These are phyloP conservation scores for Amaranthus palmeri DNA, from an alignment of 148 eudicot genomes.

Conservation along the genomic window DNA sequence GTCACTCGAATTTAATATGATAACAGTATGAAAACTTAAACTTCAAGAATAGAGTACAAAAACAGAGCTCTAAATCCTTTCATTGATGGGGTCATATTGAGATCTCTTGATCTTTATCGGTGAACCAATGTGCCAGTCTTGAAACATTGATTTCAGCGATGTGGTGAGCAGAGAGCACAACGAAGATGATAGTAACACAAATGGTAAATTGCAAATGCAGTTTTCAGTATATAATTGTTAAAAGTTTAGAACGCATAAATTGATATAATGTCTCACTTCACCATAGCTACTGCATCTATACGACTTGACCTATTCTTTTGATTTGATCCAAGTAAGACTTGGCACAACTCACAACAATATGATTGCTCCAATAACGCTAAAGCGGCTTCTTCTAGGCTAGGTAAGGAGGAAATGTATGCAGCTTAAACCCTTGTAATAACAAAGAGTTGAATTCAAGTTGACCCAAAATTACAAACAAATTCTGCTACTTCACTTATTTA, in stretches of 20 bases:
- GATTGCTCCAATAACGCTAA: no score
- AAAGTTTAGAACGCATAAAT: neutral
- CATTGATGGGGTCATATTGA: neutral
- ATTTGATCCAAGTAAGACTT: neutral
- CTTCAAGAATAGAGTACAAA: neutral
- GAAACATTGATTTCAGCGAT: neutral
- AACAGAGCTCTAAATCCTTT: neutral
- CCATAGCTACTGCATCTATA: neutral
- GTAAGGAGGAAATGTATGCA: no score
- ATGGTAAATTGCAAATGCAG: neutral
- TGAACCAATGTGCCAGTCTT: neutral
- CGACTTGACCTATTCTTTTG: neutral
- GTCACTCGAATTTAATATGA: neutral
- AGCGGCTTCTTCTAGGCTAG: no score
- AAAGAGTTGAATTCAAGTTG: no score
- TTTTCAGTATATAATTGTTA: neutral
- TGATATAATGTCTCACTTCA: neutral
- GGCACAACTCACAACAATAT: no score
- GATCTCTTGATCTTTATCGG: neutral
- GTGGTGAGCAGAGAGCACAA: neutral
- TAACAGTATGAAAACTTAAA: neutral
- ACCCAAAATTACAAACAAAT: no score
- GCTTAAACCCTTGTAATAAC: no score
- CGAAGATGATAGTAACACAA: neutral
- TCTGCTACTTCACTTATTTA: no score